phyloP scores from a whole-genome alignment of 2,329 filamentous ascomycete species.

The Fusarium sp. region DNA sequence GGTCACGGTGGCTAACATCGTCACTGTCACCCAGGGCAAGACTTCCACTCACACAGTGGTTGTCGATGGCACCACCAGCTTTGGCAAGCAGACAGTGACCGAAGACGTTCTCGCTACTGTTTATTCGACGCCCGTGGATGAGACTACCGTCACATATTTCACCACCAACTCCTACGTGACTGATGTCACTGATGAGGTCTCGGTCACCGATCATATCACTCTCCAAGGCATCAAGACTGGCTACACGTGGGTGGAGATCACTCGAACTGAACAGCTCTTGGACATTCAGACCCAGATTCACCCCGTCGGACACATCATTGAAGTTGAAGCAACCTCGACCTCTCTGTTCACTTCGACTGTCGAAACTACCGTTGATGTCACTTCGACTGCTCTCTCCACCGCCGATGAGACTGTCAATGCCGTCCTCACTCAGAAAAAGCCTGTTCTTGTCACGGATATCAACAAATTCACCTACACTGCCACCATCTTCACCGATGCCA shows the following conservation, averaged over 20 bases:
- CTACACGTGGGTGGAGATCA: conserved; percentile 10
- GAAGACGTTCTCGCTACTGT: conserved; percentile 14
- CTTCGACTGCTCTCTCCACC: conserved; percentile 12
- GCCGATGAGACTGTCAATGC: conserved; percentile 4
- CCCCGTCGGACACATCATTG: background rate
- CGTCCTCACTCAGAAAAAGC: background rate
- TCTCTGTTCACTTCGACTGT: conserved; percentile 11
- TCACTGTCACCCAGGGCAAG: background rate
- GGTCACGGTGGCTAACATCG: background rate
- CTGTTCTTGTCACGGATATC: conserved; percentile 12
- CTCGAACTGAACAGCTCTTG: conserved; percentile 4
- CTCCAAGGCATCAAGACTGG: conserved; percentile 5
- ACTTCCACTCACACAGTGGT: conserved; percentile 6
- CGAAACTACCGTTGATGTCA: conserved; percentile 11
- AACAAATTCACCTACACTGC: conserved; percentile 18
- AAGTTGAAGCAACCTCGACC: background rate
- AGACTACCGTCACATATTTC: background rate
- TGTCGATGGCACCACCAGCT: background rate
- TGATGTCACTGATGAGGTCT: conserved; percentile 2
- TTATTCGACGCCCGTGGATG: conserved; percentile 2
- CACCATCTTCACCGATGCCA: conserved; percentile 14
- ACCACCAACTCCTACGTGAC: conserved; percentile 2
- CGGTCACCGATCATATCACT: conserved; percentile 2
- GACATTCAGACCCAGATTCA: conserved; percentile 3
- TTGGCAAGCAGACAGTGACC: conserved; percentile 1